These are phyloP conservation scores for Neostapfia colusana DNA, from an alignment of 176 grass and related monocot genomes.

Conservation along the genomic window DNA sequence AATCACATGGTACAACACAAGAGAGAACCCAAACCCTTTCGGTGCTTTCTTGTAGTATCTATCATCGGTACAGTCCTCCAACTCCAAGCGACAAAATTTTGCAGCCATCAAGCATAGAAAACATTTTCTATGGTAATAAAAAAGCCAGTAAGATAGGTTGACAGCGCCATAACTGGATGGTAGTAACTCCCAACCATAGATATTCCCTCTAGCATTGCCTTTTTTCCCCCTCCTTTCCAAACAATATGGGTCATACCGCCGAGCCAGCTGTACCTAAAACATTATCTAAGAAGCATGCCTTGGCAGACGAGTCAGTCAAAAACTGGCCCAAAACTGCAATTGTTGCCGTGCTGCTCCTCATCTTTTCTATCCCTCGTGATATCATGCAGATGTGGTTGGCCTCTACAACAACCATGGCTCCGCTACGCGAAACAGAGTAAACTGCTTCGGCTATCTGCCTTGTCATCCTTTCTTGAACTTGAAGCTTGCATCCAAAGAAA, in stretches of 20 bases:
- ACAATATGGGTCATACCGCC: conserved; percentile 17
- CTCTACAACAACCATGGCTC: conserved; percentile 86
- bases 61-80: conserved; percentile 24
- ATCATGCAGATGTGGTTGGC: conserved; percentile 95
- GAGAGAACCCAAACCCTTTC: conserved; percentile 39
- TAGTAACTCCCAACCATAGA: not conserved
- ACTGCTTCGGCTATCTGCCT: conserved; percentile 95
- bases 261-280: conserved; percentile 42
- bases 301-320: conserved; percentile 54
- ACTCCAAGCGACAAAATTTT: not conserved
- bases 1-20: conserved; percentile 49
- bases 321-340: conserved; percentile 87
- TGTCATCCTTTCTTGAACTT: conserved; percentile 98
- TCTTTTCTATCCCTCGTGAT: conserved; percentile 92
- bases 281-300: conserved; percentile 60
- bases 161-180: conserved; percentile 12
- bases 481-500: conserved; percentile 89
- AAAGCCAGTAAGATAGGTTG: conserved; percentile 5
- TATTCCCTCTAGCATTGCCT: not conserved
- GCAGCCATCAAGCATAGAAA: not conserved
- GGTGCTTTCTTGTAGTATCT: conserved; percentile 22
- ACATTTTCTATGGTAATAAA: not conserved
- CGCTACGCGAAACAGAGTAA: conserved; percentile 43
- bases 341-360: conserved; percentile 83
- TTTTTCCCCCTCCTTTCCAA: not conserved